These are phyloP conservation scores for Phalaenopsis equestris DNA, from an alignment of 106 monocot genomes.

Conservation along the genomic window DNA sequence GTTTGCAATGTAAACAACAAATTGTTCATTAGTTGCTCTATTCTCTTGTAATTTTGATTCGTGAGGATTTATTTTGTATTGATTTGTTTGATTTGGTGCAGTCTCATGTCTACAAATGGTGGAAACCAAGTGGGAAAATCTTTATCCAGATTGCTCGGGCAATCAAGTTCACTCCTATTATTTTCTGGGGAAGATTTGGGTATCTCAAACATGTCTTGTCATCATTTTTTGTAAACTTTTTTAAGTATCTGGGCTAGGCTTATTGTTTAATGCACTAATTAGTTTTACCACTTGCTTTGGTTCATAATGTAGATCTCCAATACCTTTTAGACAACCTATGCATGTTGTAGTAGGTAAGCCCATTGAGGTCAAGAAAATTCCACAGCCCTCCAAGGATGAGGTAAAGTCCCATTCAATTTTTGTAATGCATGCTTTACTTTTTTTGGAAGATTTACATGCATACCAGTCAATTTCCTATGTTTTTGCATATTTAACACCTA, in stretches of 20 bases:
- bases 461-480: too few relatives aligned
- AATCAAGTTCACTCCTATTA: conserved; percentile 17
- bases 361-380: conserved; percentile 60
- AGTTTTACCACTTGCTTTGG: not conserved
- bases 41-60: not conserved
- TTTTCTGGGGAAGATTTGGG: conserved; percentile 54
- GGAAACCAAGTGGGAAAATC: conserved; percentile 57
- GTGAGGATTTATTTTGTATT: not conserved
- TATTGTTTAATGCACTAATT: conserved; percentile 1
- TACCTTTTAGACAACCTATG: conserved; percentile 74
- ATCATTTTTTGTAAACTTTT: not conserved
- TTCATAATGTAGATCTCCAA: conserved; percentile 47
- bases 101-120: conserved; percentile 81
- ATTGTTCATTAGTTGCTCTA: not conserved
- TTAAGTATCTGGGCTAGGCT: not conserved
- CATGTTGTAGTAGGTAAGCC: conserved; percentile 88
- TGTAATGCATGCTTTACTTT: not conserved
- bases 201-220: conserved; percentile 10
- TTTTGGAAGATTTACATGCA: not conserved
- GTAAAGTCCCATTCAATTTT: conserved; percentile 19
- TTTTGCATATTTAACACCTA: too few relatives aligned
- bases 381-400: conserved; percentile 68
- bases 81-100: conserved; percentile 8
- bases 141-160: conserved; percentile 33
- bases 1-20: not conserved